A percentile compares a stretch with the other conserved stretches of the same genome.
Evolutionary conservation across 2,329 filamentous ascomycete genomes (phyloP).

Genomic region (Magnaporthiopsis rhizophila): DNA sequence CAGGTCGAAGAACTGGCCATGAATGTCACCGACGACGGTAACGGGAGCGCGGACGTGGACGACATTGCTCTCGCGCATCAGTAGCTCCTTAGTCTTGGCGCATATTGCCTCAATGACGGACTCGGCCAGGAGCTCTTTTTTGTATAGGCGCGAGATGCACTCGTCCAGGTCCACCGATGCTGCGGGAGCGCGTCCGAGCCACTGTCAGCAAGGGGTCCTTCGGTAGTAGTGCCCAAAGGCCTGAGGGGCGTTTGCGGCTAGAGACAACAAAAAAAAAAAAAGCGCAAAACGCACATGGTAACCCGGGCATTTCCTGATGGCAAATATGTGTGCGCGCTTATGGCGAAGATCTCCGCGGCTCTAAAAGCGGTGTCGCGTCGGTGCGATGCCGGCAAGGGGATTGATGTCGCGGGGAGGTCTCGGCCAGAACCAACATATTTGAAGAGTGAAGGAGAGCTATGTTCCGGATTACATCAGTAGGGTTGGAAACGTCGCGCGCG

Average conservation of each 20-base stretch:
- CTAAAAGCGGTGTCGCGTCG: conserved; percentile 1
- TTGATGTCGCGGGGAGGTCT: conserved; percentile 4
- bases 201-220: conserved; percentile 11
- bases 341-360: neutral
- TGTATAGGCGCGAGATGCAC: conserved; percentile 94
- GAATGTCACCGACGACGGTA: conserved; percentile 96
- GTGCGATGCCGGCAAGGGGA: conserved; percentile 4
- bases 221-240: no score
- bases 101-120: conserved; percentile 99
- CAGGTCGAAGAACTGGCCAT: conserved; percentile 97
- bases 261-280: conserved; percentile 71
- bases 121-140: conserved; percentile 90
- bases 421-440: conserved; percentile 9
- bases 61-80: conserved; percentile 99
- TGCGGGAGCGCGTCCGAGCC: conserved; percentile 24
- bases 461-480: neutral
- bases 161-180: conserved; percentile 97
- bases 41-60: conserved; percentile 94
- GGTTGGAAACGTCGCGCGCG: neutral
- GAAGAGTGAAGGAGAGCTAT: conserved; percentile 1
- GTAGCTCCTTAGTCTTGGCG: conserved; percentile 95
- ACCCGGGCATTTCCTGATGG: conserved; percentile 5
- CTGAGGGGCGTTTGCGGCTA: conserved; percentile 25
- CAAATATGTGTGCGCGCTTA: neutral
- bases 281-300: conserved; percentile 54